A percentile compares a stretch with the other conserved stretches of the same genome.
Evolutionary conservation across 139 green algal genomes (phyloP).

Genomic region (Trebouxia sp.): DNA sequence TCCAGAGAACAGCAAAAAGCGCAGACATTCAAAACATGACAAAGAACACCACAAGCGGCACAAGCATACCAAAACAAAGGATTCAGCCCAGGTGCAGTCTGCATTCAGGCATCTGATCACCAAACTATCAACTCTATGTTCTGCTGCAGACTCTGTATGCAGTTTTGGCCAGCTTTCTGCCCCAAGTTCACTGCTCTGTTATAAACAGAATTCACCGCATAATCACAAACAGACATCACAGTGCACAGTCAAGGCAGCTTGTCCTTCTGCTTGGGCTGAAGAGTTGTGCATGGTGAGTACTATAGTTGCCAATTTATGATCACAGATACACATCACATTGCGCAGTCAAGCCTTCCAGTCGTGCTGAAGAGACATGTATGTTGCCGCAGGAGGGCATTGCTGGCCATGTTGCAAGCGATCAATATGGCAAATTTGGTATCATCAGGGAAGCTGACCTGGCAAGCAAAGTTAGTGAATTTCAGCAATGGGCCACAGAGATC

Average conservation of each 20-base stretch:
- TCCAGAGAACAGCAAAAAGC: constrained; percentile 15
- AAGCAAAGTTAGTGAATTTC: constrained; percentile 80
- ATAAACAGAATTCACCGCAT: too few relatives aligned
- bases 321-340: background rate
- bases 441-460: constrained; percentile 69
- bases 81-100: too few relatives aligned
- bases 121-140: too few relatives aligned
- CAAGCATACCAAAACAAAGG: background rate
- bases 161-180: too few relatives aligned
- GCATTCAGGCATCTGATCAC: too few relatives aligned
- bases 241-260: background rate
- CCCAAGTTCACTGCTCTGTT: too few relatives aligned
- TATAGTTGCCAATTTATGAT: background rate
- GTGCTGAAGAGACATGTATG: background rate
- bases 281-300: background rate
- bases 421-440: constrained; percentile 82
- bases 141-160: too few relatives aligned
- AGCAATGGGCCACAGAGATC: constrained; percentile 78
- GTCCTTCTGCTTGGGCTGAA: background rate
- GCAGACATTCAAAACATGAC: background rate
- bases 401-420: constrained; percentile 28
- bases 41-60: constrained; percentile 4
- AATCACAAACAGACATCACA: too few relatives aligned
- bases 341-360: background rate
- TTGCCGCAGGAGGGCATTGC: constrained; percentile 1